These are phyloP conservation scores for Syzygium malaccense DNA, from an alignment of 441 rosid species.

Conservation along the genomic window DNA sequence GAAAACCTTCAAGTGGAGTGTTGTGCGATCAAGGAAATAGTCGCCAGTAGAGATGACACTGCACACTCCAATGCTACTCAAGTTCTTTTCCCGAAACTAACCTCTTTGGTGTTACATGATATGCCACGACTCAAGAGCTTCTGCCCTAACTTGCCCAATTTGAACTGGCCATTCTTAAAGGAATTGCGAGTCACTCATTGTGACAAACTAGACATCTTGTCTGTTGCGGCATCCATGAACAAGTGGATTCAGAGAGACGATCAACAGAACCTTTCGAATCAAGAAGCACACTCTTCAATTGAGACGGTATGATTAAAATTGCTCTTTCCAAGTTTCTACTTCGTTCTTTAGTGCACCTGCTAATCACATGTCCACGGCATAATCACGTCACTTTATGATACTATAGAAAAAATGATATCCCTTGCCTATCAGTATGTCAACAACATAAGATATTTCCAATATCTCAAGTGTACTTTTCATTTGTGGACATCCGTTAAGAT, in stretches of 20 bases:
- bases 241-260: background rate
- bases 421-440: background rate
- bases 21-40: background rate
- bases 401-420: background rate
- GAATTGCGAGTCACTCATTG: background rate
- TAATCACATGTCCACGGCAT: background rate
- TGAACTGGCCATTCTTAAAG: background rate
- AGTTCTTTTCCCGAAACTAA: background rate
- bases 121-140: background rate
- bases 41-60: background rate
- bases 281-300: background rate
- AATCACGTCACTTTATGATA: background rate
- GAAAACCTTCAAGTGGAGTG: background rate
- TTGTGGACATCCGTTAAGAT: background rate
- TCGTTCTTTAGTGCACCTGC: background rate
- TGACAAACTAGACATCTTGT: background rate
- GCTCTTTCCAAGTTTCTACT: background rate
- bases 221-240: background rate
- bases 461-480: too few species aligned
- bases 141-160: background rate
- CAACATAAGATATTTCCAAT: too few species aligned
- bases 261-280: rapidly evolving
- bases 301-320: background rate
- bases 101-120: background rate
- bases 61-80: background rate